Base-by-base conservation (phyloP, 306 rosid genomes). In the Sophora flavescens region DNA sequence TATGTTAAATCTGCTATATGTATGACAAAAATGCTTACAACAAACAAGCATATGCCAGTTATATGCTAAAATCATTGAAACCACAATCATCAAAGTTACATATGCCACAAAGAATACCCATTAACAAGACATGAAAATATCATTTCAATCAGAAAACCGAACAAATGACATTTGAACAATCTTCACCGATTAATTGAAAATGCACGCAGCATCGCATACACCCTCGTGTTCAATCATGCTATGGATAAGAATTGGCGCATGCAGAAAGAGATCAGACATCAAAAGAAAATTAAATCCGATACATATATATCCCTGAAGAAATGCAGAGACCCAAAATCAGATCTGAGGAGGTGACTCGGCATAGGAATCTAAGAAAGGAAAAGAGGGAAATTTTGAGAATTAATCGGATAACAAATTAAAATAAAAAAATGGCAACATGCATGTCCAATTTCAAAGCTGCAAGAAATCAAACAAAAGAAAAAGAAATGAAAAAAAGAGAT, bases 181-280 rank as follows among this genome's bases (percentile, higher is more conserved):
- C 61, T 80, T 76, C 9, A 71, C 50, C 76, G 28, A 62, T 63
- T 30, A 44, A 45, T 80, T 28, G 68, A 61, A 84, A 79, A 17
- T 74, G 77, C 83, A 85, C 56, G 84, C 78, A 77, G 14, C 78
- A 58, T 53, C 59, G 35, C 16, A 78, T 14, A 50, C 18, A 35
- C 56, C 35, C 69, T 66, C 70, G 6, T 3, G 36, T 15, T 47
- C 38, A 45, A 28, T 58, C 80, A 57, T 5, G 65, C 67, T 39
- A 60, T 16, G 53, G 35, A 59, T 68, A 6, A 41, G 5, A 67
- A 63, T 53, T 59, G 67, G 76, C 28, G 17, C 67, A 74, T 68
- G 65, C 76, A 39, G 36, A 66, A 35, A 52, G 62, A 66, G 81
- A 71, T 51, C 32, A 71, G 33, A 79, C 68, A 36, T 74, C 10